Percentiles rank a stretch among this genome's conserved stretches.
Evolutionary conservation across 106 monocot genomes (phyloP).

Genomic region (Narthecium ossifragum): DNA sequence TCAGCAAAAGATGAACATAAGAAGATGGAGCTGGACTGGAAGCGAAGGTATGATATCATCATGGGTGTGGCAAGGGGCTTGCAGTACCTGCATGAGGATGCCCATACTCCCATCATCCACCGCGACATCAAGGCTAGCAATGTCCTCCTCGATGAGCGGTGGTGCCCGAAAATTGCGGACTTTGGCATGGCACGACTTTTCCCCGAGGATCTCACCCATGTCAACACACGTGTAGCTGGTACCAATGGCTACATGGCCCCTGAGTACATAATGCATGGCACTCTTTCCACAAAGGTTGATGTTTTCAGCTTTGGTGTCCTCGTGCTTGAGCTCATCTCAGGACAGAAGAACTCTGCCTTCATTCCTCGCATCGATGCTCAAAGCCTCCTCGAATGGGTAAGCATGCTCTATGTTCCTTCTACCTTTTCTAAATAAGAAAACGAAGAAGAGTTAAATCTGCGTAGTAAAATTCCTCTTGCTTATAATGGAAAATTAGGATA

Average conservation of each 20-base stretch:
- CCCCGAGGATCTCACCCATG: constrained; percentile 51
- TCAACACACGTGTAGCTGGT: constrained; percentile 65
- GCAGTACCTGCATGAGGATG: constrained; percentile 71
- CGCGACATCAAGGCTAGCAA: constrained; percentile 87
- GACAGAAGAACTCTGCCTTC: constrained; percentile 55
- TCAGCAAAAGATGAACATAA: constrained; percentile 10
- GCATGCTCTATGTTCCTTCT: background rate
- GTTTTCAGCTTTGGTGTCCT: constrained; percentile 79
- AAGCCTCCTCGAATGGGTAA: constrained; percentile 68
- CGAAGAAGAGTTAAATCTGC: background rate
- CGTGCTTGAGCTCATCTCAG: constrained; percentile 57
- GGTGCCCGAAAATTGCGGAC: constrained; percentile 72
- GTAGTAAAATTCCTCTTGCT: background rate
- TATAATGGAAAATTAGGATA: no score
- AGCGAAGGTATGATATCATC: constrained; percentile 41
- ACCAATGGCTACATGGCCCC: constrained; percentile 90
- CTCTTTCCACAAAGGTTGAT: constrained; percentile 60
- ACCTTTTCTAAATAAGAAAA: background rate
- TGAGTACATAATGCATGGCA: constrained; percentile 70
- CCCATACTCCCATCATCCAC: constrained; percentile 72
- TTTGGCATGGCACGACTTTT: constrained; percentile 75
- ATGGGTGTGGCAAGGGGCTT: constrained; percentile 63
- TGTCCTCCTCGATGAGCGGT: constrained; percentile 61
- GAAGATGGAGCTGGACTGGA: constrained; percentile 27
- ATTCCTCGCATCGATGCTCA: constrained; percentile 25